A percentile compares a stretch with the other conserved stretches of the same genome.
These are phyloP conservation scores for Ogataea nakhonphanomensis DNA, from an alignment of 805 yeast species.

Conservation along the genomic window DNA sequence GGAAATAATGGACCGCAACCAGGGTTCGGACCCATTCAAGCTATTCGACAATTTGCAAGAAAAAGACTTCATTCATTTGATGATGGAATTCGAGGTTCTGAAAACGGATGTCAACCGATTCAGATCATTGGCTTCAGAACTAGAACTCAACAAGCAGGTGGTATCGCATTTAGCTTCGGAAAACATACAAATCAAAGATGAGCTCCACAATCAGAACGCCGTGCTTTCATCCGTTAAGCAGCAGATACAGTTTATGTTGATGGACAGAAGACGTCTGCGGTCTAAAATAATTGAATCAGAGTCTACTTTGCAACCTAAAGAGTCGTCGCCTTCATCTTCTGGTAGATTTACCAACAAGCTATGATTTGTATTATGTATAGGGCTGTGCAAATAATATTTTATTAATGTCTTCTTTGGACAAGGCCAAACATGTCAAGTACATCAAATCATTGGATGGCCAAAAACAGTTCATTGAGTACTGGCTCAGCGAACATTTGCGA, in stretches of 20 bases:
- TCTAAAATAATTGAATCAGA: conserved; percentile 3
- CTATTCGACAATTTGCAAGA: conserved; percentile 19
- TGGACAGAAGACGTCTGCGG: conserved; percentile 37
- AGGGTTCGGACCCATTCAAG: conserved; percentile 15
- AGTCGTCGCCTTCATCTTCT: conserved; percentile 11
- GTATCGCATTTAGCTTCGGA: conserved; percentile 23
- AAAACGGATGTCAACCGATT: conserved; percentile 39
- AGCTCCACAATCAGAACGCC: conserved; percentile 42
- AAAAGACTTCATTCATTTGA: conserved; percentile 29
- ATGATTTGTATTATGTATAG: conserved; percentile 3
- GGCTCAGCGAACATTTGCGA: conserved; percentile 87
- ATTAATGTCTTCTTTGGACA: conserved; percentile 15
- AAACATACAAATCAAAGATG: conserved; percentile 40
- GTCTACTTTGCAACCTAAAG: conserved; percentile 9
- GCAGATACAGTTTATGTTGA: conserved; percentile 47
- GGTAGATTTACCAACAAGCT: conserved; percentile 19
- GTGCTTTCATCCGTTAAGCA: conserved; percentile 45
- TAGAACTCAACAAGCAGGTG: conserved; percentile 26
- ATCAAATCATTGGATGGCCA: conserved; percentile 51
- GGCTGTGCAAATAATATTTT: not conserved
- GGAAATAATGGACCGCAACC: conserved; percentile 34
- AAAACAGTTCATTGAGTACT: conserved; percentile 66
- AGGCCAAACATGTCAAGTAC: conserved; percentile 57
- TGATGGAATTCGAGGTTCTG: conserved; percentile 43
- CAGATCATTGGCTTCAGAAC: conserved; percentile 22